Evolutionary conservation across 306 rosid species (phyloP).

Genomic region (Sophora flavescens): DNA sequence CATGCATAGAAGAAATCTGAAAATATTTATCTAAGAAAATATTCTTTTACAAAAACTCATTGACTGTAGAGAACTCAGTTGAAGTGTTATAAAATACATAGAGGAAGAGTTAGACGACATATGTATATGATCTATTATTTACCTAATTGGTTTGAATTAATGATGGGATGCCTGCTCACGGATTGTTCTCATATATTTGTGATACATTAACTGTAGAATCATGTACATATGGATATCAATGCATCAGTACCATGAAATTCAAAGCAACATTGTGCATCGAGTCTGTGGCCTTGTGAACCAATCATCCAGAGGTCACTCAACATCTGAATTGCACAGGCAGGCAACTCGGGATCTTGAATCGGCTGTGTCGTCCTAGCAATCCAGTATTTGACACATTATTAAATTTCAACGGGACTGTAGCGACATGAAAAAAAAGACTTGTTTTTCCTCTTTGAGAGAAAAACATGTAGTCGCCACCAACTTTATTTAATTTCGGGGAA

Average conservation of each 20-base stretch:
- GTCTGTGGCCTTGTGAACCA: constrained; percentile 87
- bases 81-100: background rate
- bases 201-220: constrained; percentile 60
- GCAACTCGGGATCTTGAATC: constrained; percentile 95
- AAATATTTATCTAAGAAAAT: background rate
- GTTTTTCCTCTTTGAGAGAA: too few species aligned
- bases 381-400: constrained; percentile 83
- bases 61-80: too few species aligned
- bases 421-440: too few species aligned
- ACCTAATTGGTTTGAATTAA: background rate
- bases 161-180: constrained; percentile 18
- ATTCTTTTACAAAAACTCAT: constrained; percentile 4
- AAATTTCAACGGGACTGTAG: constrained; percentile 85
- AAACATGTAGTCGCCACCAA: too few species aligned
- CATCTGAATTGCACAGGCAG: constrained; percentile 86
- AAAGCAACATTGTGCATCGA: constrained; percentile 91
- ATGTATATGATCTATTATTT: background rate
- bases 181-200: constrained; percentile 36
- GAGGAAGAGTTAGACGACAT: too few species aligned
- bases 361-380: constrained; percentile 90
- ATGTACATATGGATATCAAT: constrained; percentile 96
- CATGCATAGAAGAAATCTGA: background rate
- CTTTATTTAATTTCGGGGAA: too few species aligned
- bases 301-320: constrained; percentile 72
- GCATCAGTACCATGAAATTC: constrained; percentile 92